Evolutionary conservation across 768 basidiomycete species (phyloP).

Genomic region (Suillus brevipes): DNA sequence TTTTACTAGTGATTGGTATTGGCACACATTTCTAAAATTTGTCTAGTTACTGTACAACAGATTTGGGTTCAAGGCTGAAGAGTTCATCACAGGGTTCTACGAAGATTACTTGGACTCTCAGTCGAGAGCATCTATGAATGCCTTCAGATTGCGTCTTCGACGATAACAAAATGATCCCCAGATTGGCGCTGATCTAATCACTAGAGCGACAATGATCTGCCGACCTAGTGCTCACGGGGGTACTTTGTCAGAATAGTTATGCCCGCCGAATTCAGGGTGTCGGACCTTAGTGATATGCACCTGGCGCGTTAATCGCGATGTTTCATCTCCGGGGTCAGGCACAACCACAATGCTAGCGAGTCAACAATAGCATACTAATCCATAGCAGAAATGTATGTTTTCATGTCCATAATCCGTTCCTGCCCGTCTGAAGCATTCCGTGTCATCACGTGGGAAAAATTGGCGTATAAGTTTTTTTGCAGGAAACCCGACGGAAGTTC

Average conservation of each 20-base stretch:
- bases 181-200: background rate
- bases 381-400: background rate
- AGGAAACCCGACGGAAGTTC: background rate
- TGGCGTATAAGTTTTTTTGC: background rate
- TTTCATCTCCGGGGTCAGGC: no score
- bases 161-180: slow-evolving; percentile 34
- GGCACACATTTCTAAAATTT: background rate
- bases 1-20: slow-evolving; percentile 6
- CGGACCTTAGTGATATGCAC: background rate
- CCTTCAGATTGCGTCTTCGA: slow-evolving; percentile 73
- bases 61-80: slow-evolving; percentile 87
- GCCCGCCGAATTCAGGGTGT: background rate
- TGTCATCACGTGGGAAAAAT: background rate
- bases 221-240: background rate
- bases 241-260: background rate
- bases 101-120: slow-evolving; percentile 71
- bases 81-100: slow-evolving; percentile 81
- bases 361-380: background rate
- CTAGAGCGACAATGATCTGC: background rate
- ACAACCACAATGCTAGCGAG: background rate
- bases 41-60: slow-evolving; percentile 75
- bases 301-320: background rate
- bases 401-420: background rate
- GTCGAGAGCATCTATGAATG: slow-evolving; percentile 77
- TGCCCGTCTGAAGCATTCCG: background rate